Base-by-base conservation (phyloP, 352 stramenopile genomes). In the Phytophthora vignae region DNA sequence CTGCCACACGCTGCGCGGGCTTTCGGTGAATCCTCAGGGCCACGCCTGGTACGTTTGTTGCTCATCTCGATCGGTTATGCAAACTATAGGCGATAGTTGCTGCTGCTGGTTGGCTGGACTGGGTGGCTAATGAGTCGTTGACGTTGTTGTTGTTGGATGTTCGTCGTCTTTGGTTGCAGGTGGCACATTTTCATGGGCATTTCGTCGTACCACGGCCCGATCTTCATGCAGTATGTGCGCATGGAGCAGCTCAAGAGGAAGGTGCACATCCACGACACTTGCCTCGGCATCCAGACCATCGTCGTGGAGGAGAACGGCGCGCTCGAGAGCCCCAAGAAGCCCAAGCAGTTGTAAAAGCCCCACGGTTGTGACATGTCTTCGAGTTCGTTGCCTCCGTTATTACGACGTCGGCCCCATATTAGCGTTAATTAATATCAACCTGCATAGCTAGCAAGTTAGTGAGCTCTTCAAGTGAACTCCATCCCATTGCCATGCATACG, bases 151-250 rank as follows among this genome's bases (percentile, higher is more conserved):
- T 25, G 22, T 25, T 25, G 22, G 22, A 6, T 61, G 15, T 55
- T 54, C 40, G 40, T 46, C 12, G 19, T 49, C n/a, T 7, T 21
- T 53, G 71, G 7, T 3, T 65, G 15, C 15, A 90, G 82, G 82
- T 96, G 88, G 88, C 88, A 96, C 70, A 73, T 93, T 14, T 90
- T 96, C 74, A 93, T 92, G 78, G 85, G 87, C 38, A 81, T 96
- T 15, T 88, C 85, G 48, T 85, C 72, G 4, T 96, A 96, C 71
- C 78, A 93, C 61, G 88, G 88, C 1, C 85, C 87, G 0, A 82
- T 96, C 25, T 96, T 96, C 55, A 94, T 94, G 88, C 87, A 96
- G 67, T 96, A 92, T 76, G 85, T 94, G 57, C 87, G 88, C 12
- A 87, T 90, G 71, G 85, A 93, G 63, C 79, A 94, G 73, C 82